Base-by-base conservation (phyloP, 2,329 filamentous ascomycete genomes). In the Bertia moriformis region DNA sequence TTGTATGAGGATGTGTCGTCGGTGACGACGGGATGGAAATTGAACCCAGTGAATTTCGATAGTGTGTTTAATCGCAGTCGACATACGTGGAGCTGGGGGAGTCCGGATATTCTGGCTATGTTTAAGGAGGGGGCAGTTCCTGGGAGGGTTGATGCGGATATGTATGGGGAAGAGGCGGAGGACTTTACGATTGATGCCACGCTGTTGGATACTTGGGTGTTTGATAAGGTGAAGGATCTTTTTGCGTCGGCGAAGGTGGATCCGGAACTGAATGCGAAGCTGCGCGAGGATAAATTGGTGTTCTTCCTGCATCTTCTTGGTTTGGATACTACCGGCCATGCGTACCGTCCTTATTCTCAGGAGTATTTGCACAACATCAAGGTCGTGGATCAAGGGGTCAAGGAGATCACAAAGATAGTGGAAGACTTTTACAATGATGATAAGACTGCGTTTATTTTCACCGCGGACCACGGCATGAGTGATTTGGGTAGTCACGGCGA, bases 401-500 rank as follows among this genome's bases (percentile, higher is more conserved):
- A 83, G 57, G 83, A 94, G 58, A 81, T 94, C 38, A 80, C 82
- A 0, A 69, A 82, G 45, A 55, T 94, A 40, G 78, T 95, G 38
- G 76, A 93, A 24, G 72, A 81, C 12, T 98, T 96, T 54, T 98
- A 95, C 51, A 69, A 63, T 4, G 80, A 87, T 48, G 81, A 73
- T 40, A 79, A 91, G 57, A 96, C 91, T 0, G 86, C 93, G 0
- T 98, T 89, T 55, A 75, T 98, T 14, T 98, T 98, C 54, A 98
- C 93, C 1, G 91, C 91, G 4, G 91, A 98, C 53, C 91, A 98
- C 57, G 91, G 91, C 14, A 98, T 98, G 91, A 96, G 86, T 52
- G 91, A 98, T 58, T 95, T 83, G 80, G 91, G 93, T n/a, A 96
- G 88, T 49, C 93, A 98, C 56, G 93, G 93, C 27, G 91, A 98